Conservation (phyloP, 257 asterid species). For the Agastache rugosa region DNA sequence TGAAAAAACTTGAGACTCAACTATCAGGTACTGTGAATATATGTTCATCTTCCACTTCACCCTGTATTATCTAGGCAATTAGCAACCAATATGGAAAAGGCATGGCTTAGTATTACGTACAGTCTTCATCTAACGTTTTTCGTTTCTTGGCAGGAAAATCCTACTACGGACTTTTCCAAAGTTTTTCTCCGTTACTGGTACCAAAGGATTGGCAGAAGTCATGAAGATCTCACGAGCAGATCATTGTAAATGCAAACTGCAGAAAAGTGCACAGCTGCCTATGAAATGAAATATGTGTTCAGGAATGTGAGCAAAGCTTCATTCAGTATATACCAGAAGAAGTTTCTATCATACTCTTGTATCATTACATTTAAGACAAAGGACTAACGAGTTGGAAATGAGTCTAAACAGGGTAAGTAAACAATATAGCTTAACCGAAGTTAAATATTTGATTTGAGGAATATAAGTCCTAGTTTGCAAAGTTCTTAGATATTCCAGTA, state of each 20-base stretch:
- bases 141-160: conserved; percentile 42
- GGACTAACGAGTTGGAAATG: background rate
- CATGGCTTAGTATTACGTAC: conserved; percentile 4
- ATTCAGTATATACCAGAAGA: too few species aligned
- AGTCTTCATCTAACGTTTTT: conserved; percentile 12
- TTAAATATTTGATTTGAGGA: background rate
- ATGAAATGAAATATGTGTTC: background rate
- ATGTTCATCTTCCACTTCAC: background rate
- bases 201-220: conserved; percentile 54
- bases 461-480: background rate
- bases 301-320: background rate
- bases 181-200: conserved; percentile 46
- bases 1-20: conserved; percentile 34
- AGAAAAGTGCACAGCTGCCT: background rate
- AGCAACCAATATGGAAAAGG: background rate
- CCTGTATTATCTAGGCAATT: too few species aligned
- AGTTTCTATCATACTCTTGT: background rate
- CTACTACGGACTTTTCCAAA: conserved; percentile 46
- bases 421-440: background rate
- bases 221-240: conserved; percentile 14
- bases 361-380: background rate
- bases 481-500: background rate
- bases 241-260: background rate
- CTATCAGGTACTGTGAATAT: conserved; percentile 37
- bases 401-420: background rate